Conservation (phyloP, 768 basidiomycete genomes). For the Cantharellus cinnabarinus region DNA sequence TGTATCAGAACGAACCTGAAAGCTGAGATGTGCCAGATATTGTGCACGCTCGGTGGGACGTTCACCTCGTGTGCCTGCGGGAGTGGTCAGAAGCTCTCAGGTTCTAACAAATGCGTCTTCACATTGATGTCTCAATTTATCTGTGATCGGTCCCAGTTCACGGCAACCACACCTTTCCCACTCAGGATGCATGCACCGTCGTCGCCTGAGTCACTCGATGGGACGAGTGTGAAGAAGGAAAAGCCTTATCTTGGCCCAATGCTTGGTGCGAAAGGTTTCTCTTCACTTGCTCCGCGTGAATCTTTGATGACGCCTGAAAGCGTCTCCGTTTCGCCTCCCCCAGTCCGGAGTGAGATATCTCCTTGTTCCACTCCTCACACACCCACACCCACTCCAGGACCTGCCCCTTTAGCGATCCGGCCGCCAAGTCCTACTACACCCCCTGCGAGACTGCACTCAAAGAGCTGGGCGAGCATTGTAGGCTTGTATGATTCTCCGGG, state of each 20-base stretch:
- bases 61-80: conserved; percentile 1
- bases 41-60: neutral
- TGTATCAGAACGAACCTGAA: neutral
- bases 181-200: no score
- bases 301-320: neutral
- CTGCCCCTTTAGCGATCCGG: neutral
- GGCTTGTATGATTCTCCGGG: neutral
- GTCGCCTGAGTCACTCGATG: no score
- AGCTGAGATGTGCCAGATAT: neutral
- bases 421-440: neutral
- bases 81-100: neutral
- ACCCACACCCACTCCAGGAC: neutral
- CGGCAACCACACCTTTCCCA: neutral
- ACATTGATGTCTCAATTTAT: neutral
- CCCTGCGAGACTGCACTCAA: neutral
- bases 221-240: neutral
- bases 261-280: neutral
- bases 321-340: no score
- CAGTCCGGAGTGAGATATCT: no score
- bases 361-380: neutral
- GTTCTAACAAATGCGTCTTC: neutral
- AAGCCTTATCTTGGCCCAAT: neutral
- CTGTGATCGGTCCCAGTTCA: neutral
- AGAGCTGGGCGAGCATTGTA: neutral
- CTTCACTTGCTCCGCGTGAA: neutral